Percentiles rank a stretch among this genome's conserved stretches.
These are phyloP conservation scores for Pinus albicaulis DNA, from an alignment of 75 land plant species.

Conservation along the genomic window DNA sequence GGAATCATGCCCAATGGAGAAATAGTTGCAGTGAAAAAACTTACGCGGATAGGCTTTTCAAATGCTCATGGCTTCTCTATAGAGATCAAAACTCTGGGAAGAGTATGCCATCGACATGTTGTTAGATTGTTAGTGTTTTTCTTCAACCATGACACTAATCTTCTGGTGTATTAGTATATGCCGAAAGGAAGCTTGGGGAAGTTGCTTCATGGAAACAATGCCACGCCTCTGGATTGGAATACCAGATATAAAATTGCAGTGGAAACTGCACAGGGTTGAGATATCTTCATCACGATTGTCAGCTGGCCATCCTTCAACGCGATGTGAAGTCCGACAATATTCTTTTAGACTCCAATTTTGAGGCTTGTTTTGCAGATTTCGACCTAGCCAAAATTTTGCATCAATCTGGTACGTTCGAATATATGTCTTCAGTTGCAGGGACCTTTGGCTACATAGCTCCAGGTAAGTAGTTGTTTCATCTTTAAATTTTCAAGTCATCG, in stretches of 20 bases:
- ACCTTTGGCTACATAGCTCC: conserved; percentile 90
- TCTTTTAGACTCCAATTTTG: conserved; percentile 44
- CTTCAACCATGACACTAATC: conserved; percentile 54
- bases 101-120: conserved; percentile 68
- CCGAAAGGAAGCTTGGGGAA: conserved; percentile 72
- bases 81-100: conserved; percentile 65
- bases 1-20: conserved; percentile 59
- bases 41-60: conserved; percentile 16
- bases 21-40: conserved; percentile 79
- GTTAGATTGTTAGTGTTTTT: conserved; percentile 62
- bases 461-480: conserved; percentile 22
- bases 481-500: too few relatives aligned
- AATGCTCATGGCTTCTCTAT: conserved; percentile 71
- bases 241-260: conserved; percentile 63
- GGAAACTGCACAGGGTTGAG: conserved; percentile 58
- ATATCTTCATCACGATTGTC: conserved; percentile 81
- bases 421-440: conserved; percentile 78
- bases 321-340: conserved; percentile 80
- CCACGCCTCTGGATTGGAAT: conserved; percentile 49
- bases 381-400: conserved; percentile 69
- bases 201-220: conserved; percentile 60
- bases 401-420: conserved; percentile 48
- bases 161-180: conserved; percentile 74
- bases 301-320: conserved; percentile 62
- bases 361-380: conserved; percentile 80